A percentile compares a stretch with the other conserved stretches of the same genome.
Evolutionary conservation across 768 basidiomycete species (phyloP).

Genomic region (Hypholoma fasciculare): DNA sequence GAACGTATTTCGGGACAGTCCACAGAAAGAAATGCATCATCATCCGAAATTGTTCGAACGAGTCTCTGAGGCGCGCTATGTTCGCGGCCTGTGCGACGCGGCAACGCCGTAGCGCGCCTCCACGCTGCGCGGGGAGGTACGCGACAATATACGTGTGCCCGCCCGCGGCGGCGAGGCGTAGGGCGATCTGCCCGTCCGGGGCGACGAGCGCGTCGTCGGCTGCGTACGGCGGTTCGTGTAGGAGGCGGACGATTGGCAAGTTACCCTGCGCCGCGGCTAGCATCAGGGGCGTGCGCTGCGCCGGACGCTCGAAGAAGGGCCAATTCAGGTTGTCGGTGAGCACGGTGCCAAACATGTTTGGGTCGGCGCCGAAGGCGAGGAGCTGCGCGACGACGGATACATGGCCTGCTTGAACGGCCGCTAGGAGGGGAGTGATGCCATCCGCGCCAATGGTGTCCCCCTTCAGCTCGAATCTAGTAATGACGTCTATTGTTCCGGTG

Average conservation of each 20-base stretch:
- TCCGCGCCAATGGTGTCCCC: too few species aligned
- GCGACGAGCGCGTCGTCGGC: constrained; percentile 8
- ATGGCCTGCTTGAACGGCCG: too few species aligned
- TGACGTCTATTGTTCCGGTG: too few species aligned
- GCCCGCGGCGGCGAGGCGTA: constrained; percentile 1
- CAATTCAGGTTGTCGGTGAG: neutral
- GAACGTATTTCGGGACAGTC: neutral
- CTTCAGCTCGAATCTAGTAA: too few species aligned
- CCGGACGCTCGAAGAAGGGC: too few species aligned
- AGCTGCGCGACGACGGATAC: neutral
- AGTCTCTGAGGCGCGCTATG: neutral
- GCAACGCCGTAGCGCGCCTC: neutral
- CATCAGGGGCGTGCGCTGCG: neutral
- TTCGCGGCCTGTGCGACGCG: too few species aligned
- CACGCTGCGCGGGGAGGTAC: constrained; percentile 7
- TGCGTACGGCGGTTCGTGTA: neutral
- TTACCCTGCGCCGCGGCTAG: constrained; percentile 1
- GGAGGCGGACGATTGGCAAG: constrained; percentile 7
- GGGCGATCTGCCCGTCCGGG: constrained; percentile 8
- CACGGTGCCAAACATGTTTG: constrained; percentile 2
- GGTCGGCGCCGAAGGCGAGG: constrained; percentile 4
- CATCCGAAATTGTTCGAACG: neutral
- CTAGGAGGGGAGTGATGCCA: too few species aligned
- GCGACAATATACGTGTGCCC: constrained; percentile 7
- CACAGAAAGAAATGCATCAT: neutral